Percentiles rank a stretch among this genome's conserved stretches.
Conservation (phyloP, 345 rosid genomes). For the Clarkia xantiana region DNA sequence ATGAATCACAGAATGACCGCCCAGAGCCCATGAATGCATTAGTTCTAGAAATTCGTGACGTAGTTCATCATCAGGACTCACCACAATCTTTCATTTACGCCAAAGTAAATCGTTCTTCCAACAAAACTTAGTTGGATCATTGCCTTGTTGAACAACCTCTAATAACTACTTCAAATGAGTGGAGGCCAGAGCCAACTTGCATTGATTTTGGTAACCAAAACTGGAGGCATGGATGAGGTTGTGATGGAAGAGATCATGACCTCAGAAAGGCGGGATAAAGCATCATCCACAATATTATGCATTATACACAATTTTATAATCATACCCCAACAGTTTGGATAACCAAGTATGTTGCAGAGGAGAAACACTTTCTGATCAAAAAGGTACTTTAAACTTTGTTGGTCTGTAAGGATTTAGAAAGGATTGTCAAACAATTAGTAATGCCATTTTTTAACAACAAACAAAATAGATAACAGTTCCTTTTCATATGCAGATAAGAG, state of each 20-base stretch:
- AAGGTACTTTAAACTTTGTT: background rate
- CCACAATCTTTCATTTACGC: too few relatives aligned
- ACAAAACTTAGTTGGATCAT: too few relatives aligned
- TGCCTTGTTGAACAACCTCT: too few relatives aligned
- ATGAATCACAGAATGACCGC: background rate
- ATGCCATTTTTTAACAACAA: background rate
- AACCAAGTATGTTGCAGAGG: background rate
- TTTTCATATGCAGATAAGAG: constrained; percentile 1
- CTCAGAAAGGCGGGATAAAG: background rate
- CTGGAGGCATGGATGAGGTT: too few relatives aligned
- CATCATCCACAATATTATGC: background rate
- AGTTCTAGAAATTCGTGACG: background rate
- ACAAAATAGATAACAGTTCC: background rate
- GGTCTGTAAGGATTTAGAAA: background rate
- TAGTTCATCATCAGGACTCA: too few relatives aligned
- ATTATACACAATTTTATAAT: too few relatives aligned
- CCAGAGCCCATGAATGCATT: background rate
- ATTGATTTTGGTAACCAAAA: too few relatives aligned
- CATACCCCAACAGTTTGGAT: background rate
- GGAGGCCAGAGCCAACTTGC: too few relatives aligned
- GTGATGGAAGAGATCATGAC: too few relatives aligned
- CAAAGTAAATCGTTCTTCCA: too few relatives aligned
- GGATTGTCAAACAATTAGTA: background rate
- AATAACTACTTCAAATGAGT: too few relatives aligned
- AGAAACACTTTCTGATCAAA: background rate